Evolutionary conservation across 495 filamentous ascomycete genomes (phyloP).

Genomic region (Jackrogersella multiformis): DNA sequence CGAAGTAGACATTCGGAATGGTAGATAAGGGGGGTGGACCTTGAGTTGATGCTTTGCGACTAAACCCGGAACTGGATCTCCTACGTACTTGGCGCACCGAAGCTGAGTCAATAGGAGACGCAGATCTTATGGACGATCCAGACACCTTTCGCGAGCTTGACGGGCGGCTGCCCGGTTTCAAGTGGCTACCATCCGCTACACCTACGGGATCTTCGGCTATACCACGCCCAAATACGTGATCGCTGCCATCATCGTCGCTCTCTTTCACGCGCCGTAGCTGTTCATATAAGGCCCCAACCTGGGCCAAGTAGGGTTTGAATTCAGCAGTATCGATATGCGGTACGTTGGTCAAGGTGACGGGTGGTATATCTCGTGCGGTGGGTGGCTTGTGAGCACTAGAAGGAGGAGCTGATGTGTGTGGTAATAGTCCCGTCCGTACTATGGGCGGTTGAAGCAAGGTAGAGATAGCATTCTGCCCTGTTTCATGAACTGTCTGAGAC

Average conservation of each 20-base stretch:
- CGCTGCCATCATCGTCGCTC: slow-evolving; percentile 64
- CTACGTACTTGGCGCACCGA: slow-evolving; percentile 47
- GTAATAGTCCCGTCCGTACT: slow-evolving; percentile 82
- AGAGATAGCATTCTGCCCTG: slow-evolving; percentile 91
- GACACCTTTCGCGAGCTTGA: slow-evolving; percentile 55
- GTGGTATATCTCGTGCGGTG: slow-evolving; percentile 91
- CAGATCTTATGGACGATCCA: slow-evolving; percentile 56
- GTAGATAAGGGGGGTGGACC: slow-evolving; percentile 87
- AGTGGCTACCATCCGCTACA: slow-evolving; percentile 56
- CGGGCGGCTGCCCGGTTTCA: slow-evolving; percentile 53
- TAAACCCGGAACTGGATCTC: slow-evolving; percentile 61
- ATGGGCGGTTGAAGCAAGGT: slow-evolving; percentile 91
- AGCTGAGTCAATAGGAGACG: slow-evolving; percentile 62
- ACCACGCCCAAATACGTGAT: slow-evolving; percentile 54
- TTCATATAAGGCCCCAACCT: slow-evolving; percentile 84
- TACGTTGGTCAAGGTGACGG: slow-evolving; percentile 91
- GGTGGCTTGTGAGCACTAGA: slow-evolving; percentile 80
- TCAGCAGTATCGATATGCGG: slow-evolving; percentile 78
- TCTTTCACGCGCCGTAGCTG: slow-evolving; percentile 81
- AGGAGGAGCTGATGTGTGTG: slow-evolving; percentile 72
- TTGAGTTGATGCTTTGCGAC: slow-evolving; percentile 60
- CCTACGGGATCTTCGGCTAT: slow-evolving; percentile 61
- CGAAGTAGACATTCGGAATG: slow-evolving; percentile 93
- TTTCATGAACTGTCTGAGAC: slow-evolving; percentile 73
- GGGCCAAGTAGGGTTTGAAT: slow-evolving; percentile 84